A percentile compares a stretch with the other conserved stretches of the same genome.
These are phyloP conservation scores for Tricholoma sp. DNA, from an alignment of 768 basidiomycete genomes.

Conservation along the genomic window DNA sequence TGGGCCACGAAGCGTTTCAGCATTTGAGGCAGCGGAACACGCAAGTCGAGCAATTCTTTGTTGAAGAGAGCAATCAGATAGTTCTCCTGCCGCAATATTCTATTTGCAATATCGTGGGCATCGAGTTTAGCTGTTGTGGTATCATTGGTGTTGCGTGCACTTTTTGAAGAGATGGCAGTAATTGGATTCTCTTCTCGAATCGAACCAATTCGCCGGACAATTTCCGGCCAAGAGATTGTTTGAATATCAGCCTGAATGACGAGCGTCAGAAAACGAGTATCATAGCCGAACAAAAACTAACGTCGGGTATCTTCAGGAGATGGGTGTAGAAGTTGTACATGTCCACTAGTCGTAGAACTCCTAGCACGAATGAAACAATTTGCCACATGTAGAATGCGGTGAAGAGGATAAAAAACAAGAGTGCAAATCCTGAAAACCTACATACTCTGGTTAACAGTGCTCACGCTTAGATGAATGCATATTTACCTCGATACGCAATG, in stretches of 20 bases:
- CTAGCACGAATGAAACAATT: slow-evolving; percentile 71
- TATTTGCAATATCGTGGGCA: slow-evolving; percentile 96
- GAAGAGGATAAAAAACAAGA: slow-evolving; percentile 82
- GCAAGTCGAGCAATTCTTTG: slow-evolving; percentile 89
- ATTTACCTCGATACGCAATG: slow-evolving; percentile 82
- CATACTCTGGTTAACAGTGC: slow-evolving; percentile 1
- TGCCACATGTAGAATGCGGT: slow-evolving; percentile 89
- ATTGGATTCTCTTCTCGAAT: slow-evolving; percentile 93
- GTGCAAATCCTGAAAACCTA: slow-evolving; percentile 81
- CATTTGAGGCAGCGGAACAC: slow-evolving; percentile 68
- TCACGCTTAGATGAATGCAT: not conserved
- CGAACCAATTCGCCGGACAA: slow-evolving; percentile 83
- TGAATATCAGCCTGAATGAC: slow-evolving; percentile 82
- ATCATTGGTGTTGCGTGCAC: slow-evolving; percentile 44
- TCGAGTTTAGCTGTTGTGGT: slow-evolving; percentile 84
- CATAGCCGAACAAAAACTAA: slow-evolving; percentile 28
- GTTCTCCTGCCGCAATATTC: slow-evolving; percentile 97
- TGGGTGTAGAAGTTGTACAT: slow-evolving; percentile 97
- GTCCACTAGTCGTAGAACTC: slow-evolving; percentile 75
- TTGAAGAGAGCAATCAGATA: slow-evolving; percentile 98
- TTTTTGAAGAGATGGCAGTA: slow-evolving; percentile 75
- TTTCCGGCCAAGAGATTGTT: slow-evolving; percentile 94
- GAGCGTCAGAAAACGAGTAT: slow-evolving; percentile 1
- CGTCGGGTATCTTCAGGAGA: slow-evolving; percentile 91
- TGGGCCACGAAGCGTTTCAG: slow-evolving; percentile 46